phyloP scores from a whole-genome alignment of 1,139 yeast species.

The Arxiozyma heterogenica region DNA sequence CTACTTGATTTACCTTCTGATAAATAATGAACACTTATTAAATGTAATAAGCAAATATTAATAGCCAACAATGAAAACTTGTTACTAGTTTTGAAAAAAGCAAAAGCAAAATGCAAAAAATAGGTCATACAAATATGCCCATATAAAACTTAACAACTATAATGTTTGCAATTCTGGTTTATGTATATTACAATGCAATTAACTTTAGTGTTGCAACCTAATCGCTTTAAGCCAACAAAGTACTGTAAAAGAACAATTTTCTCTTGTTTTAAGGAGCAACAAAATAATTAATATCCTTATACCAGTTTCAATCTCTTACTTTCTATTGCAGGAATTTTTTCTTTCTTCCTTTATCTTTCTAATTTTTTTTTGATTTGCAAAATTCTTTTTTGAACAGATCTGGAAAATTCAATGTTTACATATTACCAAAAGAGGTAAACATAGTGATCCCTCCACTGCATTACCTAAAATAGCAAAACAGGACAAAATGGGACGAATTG shows the following conservation, averaged over 20 bases:
- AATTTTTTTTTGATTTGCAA: not conserved
- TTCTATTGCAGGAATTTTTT: not conserved
- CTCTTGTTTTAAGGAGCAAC: no score
- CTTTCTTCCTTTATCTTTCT: not conserved
- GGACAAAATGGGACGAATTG: no score
- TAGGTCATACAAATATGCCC: not conserved
- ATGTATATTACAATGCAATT: not conserved
- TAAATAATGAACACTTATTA: no score
- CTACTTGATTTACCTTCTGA: not conserved
- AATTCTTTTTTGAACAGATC: not conserved
- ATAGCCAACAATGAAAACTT: not conserved
- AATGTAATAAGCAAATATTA: not conserved
- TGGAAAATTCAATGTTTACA: slow-evolving; percentile 3
- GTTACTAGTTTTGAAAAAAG: no score
- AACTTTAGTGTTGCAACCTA: no score
- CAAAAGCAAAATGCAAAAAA: no score
- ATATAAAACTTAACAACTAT: no score
- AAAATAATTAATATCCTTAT: not conserved
- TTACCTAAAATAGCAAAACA: not conserved
- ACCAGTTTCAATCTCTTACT: not conserved
- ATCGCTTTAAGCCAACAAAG: not conserved
- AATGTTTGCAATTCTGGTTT: not conserved
- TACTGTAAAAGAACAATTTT: no score
- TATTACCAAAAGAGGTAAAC: slow-evolving; percentile 3
- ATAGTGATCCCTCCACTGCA: not conserved